A percentile compares a stretch with the other conserved stretches of the same genome.
These are phyloP conservation scores for Chalciporus pseudorubinellus DNA, from an alignment of 768 basidiomycete species.

Conservation along the genomic window DNA sequence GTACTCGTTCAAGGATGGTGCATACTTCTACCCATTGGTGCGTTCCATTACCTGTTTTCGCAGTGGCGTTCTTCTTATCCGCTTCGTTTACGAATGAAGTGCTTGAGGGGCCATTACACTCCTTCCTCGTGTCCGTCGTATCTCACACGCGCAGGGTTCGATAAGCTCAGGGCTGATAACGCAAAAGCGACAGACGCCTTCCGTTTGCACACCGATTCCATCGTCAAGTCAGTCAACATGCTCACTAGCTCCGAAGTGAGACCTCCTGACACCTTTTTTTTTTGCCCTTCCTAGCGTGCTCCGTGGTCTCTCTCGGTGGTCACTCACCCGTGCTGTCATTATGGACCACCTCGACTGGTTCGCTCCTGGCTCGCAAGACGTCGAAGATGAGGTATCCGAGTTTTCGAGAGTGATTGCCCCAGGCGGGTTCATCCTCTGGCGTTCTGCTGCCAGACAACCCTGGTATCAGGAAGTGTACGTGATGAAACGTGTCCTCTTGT, in stretches of 20 bases:
- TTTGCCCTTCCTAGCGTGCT: conserved; percentile 36
- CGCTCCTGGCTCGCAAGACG: conserved; percentile 43
- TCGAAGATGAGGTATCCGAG: conserved; percentile 52
- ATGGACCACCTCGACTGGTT: conserved; percentile 75
- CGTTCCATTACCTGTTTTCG: conserved; percentile 4
- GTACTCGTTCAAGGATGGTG: conserved; percentile 57
- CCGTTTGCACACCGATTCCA: conserved; percentile 70
- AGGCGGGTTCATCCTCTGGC: conserved; percentile 65
- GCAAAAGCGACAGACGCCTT: conserved; percentile 49
- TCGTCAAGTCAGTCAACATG: conserved; percentile 49
- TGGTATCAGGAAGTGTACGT: conserved; percentile 59
- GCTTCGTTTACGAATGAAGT: conserved; percentile 21
- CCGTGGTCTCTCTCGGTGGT: conserved; percentile 40
- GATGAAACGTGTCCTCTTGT: background rate
- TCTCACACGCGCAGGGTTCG: conserved; percentile 60
- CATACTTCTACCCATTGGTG: conserved; percentile 64
- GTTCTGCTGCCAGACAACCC: conserved; percentile 59
- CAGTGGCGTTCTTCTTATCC: conserved; percentile 1
- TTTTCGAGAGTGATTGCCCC: conserved; percentile 54
- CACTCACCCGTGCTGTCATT: conserved; percentile 60
- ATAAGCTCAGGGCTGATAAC: conserved; percentile 48
- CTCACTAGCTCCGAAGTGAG: background rate
- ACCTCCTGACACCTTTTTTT: background rate
- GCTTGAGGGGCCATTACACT: conserved; percentile 54
- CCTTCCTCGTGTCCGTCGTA: conserved; percentile 60